A percentile compares a stretch with the other conserved stretches of the same genome.
Evolutionary conservation across 2,329 filamentous ascomycete genomes (phyloP).

Genomic region (Didymella keratinophila): DNA sequence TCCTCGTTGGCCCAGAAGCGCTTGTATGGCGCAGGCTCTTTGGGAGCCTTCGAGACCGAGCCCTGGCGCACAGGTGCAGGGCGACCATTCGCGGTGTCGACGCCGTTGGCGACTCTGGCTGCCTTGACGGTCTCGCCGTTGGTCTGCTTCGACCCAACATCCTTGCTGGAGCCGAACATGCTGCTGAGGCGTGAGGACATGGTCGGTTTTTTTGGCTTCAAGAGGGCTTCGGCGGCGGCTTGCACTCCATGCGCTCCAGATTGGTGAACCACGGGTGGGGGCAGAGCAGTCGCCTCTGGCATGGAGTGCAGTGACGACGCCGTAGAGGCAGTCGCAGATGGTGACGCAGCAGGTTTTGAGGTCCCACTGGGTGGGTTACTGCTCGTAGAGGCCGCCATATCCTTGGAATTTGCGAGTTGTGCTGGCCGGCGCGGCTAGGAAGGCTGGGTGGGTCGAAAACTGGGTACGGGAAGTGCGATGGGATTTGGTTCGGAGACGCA

Average conservation of each 20-base stretch:
- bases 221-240: constrained; percentile 43
- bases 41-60: constrained; percentile 37
- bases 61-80: constrained; percentile 39
- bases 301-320: constrained; percentile 50
- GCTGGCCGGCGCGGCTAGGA: constrained; percentile 27
- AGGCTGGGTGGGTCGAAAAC: constrained; percentile 27
- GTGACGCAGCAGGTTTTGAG: constrained; percentile 41
- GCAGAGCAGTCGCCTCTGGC: constrained; percentile 43
- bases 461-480: constrained; percentile 9
- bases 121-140: constrained; percentile 39
- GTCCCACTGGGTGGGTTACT: constrained; percentile 37
- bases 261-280: constrained; percentile 38
- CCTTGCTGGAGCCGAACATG: constrained; percentile 50
- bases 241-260: constrained; percentile 39
- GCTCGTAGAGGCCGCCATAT: constrained; percentile 46
- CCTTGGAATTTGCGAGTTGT: constrained; percentile 25
- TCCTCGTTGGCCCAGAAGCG: constrained; percentile 68
- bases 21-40: constrained; percentile 45
- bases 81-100: constrained; percentile 32
- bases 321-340: constrained; percentile 47
- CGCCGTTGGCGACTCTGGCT: constrained; percentile 37
- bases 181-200: constrained; percentile 54
- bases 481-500: constrained; percentile 42
- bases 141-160: constrained; percentile 36
- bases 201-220: constrained; percentile 51